Base-by-base conservation (phyloP, 257 asterid genomes). In the Ocimum tenuiflorum region DNA sequence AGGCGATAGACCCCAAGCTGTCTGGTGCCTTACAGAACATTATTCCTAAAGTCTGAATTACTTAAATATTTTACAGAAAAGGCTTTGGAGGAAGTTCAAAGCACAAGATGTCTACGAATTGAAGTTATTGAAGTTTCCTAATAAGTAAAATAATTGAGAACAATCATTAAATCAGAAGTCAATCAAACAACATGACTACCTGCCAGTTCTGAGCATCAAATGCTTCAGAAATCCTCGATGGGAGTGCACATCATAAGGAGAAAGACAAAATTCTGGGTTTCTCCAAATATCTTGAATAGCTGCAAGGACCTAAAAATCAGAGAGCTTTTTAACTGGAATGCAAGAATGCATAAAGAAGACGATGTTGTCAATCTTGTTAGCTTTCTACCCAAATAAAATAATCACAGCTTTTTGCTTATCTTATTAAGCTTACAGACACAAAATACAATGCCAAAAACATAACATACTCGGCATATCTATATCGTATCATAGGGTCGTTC, bases 221-320 rank as follows among this genome's bases (percentile, higher is more conserved):
- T 92, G 97, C 90, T 89, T 92, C 80, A 92, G 76, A 77, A 87
- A 87, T 39, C 97, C 97, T 53, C 51, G 72, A 82, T 92, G 99
- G n/a, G 96, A 85, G 78, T 75, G 89, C 77, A 78, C 95, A 73
- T 89, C 77, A 73, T 90, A 89, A 4, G 99, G 96, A 48, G 94
- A 77, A 45, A 92, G 95, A 56, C 81, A 70, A 8, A 73, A 77
- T 70, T 78, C 71, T 52, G 86, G 88, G 73, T 89, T 84, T 65
- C 94, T 88, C 99, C 99, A 92, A 60, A 83, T 54, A 73, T 80
- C 82, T 80, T 92, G 98, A 78, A 92, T 77, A 67, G 78, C 89
- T 82, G 95, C 88, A 85, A 92, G 97, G 84, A 92, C 97, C 99
- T 92, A 82, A 58, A 78, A 64, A 75, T 79, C 81, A 85, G 75